Percentiles rank a stretch among this genome's conserved stretches.
phyloP scores from a whole-genome alignment of 75 land plant species.

The Selaginella moellendorffii region DNA sequence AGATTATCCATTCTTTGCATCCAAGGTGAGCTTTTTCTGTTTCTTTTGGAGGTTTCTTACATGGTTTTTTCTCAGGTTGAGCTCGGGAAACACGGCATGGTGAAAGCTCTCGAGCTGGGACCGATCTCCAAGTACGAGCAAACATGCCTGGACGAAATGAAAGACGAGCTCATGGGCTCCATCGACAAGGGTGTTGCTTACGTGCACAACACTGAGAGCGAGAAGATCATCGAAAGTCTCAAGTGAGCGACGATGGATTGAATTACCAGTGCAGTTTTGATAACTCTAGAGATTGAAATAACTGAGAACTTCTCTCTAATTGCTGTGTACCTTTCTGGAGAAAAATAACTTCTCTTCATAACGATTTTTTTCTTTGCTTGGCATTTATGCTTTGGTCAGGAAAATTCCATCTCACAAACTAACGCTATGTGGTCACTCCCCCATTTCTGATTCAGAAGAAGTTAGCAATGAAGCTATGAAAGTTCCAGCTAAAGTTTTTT shows the following conservation, averaged over 20 bases:
- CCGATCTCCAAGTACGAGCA: constrained; percentile 59
- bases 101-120: constrained; percentile 76
- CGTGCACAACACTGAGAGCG: not conserved
- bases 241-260: not conserved
- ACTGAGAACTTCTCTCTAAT: no score
- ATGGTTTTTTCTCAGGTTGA: constrained; percentile 91
- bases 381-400: no score
- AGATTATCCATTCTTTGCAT: constrained; percentile 83
- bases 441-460: not conserved
- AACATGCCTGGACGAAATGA: constrained; percentile 57
- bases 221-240: not conserved
- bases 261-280: no score
- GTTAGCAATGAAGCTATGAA: not conserved
- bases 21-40: constrained; percentile 41
- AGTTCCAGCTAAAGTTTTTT: not conserved
- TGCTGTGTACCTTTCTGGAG: no score
- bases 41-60: no score
- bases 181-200: constrained; percentile 68
- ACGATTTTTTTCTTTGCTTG: no score
- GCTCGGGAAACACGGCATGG: constrained; percentile 74
- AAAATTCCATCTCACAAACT: not conserved
- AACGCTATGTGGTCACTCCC: not conserved
- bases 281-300: no score
- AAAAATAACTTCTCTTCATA: no score
- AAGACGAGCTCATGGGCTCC: constrained; percentile 58